Evolutionary conservation across 2,329 filamentous ascomycete species (phyloP), one percentile per base, ranked within the genome.

Genomic region (Passalora sequoiae): DNA sequence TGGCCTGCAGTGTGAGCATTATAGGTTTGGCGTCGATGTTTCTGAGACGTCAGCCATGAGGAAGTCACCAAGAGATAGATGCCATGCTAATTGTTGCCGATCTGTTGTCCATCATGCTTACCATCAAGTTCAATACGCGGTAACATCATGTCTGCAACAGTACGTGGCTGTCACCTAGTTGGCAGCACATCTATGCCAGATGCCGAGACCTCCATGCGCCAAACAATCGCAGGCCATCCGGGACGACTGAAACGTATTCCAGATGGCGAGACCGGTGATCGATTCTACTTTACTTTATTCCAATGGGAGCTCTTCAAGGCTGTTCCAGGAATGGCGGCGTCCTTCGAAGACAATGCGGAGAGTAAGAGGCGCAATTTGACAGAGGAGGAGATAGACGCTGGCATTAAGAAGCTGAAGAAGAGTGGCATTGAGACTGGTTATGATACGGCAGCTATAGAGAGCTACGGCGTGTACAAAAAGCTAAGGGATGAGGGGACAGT

Each of bases 251-350:
- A 50, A 16, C 59, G 60, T 13, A 57, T 70, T 1, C 67, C 68
- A 4, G 69, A 70, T 48, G 68, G 68, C 29, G 68, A 71, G 49
- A 63, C 65, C 6, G 64, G 57, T n/a, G 31, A 56, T 27, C 57
- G 67, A 19, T 28, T 56, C n/a, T 58, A 53, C 35, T 68, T 61
- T 40, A 57, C 63, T n/a, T 25, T 38, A 22, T 69, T 56, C 52
- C 67, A 66, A 30, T 43, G 42, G 16, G 35, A 35, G 22, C 24
- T 47, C 8, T 43, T 47, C 29, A 47, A 47, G 21, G 29, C 16
- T 15, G 37, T 38, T 10, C 44, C 44, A 8, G 25, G 32, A 3
- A 40, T 47, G 44, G 42, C 42, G 29, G 40, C 42, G 6, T 27
- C 30, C n/a, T 47, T 47, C 25, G 25, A 31, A 15, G 38, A 42